These are phyloP conservation scores for Penicillium thymicola DNA, from an alignment of 2,329 filamentous ascomycete species.

Conservation along the genomic window DNA sequence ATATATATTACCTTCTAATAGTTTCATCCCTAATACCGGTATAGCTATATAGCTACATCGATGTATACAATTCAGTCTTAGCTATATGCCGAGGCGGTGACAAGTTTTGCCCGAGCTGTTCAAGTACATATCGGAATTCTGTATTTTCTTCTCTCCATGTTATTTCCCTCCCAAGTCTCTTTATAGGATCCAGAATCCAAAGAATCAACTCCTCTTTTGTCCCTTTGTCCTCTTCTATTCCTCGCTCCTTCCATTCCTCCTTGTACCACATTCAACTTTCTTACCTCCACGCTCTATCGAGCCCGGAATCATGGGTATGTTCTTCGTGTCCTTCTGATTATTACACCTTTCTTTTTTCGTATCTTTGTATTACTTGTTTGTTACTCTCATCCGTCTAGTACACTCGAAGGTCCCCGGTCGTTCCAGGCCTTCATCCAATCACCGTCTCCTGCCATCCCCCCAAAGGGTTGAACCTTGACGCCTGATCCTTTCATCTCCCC, in stretches of 20 bases:
- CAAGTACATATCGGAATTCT: slow-evolving; percentile 2
- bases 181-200: background rate
- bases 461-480: slow-evolving; percentile 19
- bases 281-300: slow-evolving; percentile 6
- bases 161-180: background rate
- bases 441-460: slow-evolving; percentile 12
- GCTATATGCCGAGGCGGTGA: slow-evolving; percentile 4
- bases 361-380: slow-evolving; percentile 20
- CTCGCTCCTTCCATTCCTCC: background rate
- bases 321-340: background rate
- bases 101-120: slow-evolving; percentile 1
- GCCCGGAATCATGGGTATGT: slow-evolving; percentile 24
- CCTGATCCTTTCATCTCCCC: slow-evolving; percentile 18
- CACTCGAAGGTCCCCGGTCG: slow-evolving; percentile 20
- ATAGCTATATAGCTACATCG: background rate
- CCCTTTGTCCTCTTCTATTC: background rate
- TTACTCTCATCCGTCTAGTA: slow-evolving; percentile 19
- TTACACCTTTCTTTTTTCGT: slow-evolving; percentile 13
- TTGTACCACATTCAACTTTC: slow-evolving; percentile 8
- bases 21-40: background rate
- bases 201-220: background rate
- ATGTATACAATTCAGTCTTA: background rate
- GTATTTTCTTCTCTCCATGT: slow-evolving; percentile 3
- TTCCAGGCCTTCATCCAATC: slow-evolving; percentile 21
- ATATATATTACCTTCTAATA: no score